Conservation (phyloP, 2,329 filamentous ascomycete genomes). For the Ilyonectria mors-panacis region DNA sequence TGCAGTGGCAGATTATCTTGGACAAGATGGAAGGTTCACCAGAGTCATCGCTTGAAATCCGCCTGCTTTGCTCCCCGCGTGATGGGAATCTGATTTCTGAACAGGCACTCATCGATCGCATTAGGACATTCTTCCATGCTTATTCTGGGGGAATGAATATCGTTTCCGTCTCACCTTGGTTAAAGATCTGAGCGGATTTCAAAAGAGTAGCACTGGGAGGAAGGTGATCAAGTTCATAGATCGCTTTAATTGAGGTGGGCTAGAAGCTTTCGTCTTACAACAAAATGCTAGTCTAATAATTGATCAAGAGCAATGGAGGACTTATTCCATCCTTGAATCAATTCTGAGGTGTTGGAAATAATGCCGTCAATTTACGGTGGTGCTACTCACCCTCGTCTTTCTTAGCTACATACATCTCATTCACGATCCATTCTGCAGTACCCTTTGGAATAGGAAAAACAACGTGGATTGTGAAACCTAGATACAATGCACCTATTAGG, state of each 20-base stretch:
- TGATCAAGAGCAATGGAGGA: no score
- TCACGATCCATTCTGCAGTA: no score
- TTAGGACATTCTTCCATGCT: constrained; percentile 43
- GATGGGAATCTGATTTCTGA: constrained; percentile 14
- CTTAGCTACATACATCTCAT: no score
- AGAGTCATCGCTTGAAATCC: constrained; percentile 45
- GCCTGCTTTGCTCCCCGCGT: constrained; percentile 44
- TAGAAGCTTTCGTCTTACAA: not conserved
- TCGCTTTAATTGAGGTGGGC: constrained; percentile 19
- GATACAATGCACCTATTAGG: no score
- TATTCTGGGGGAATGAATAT: constrained; percentile 48
- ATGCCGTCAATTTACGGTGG: no score
- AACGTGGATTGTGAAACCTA: no score
- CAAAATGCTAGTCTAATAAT: no score
- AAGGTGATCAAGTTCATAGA: constrained; percentile 51
- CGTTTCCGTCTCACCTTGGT: constrained; percentile 52
- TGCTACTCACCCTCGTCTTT: no score
- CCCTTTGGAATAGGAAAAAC: no score
- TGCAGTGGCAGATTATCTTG: constrained; percentile 62
- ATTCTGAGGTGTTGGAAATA: not conserved
- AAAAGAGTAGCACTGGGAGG: constrained; percentile 42
- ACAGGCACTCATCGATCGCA: constrained; percentile 35
- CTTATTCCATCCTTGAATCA: not conserved
- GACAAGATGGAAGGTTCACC: constrained; percentile 44
- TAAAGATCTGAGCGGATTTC: constrained; percentile 52